These are phyloP conservation scores for Hippophae tibetana DNA, from an alignment of 306 rosid species.

Conservation along the genomic window DNA sequence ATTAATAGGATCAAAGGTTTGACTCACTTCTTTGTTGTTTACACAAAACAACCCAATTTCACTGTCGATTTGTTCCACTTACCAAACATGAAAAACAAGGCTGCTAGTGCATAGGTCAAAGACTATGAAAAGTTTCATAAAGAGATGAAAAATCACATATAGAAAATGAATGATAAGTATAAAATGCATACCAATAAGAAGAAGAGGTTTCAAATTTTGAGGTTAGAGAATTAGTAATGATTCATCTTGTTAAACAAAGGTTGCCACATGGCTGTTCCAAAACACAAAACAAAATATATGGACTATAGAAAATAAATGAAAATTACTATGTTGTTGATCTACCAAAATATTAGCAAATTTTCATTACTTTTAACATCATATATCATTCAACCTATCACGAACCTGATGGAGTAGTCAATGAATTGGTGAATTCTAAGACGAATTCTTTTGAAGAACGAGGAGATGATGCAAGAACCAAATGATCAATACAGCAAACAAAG, in stretches of 20 bases:
- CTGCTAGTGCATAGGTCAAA: neutral
- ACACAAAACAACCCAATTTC: neutral
- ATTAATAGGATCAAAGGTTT: neutral
- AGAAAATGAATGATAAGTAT: neutral
- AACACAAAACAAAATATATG: neutral
- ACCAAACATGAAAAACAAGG: neutral
- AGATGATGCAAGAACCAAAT: neutral
- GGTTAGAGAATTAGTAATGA: neutral
- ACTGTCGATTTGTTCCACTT: no score
- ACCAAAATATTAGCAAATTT: neutral
- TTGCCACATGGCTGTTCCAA: neutral
- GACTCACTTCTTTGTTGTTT: neutral
- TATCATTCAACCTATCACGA: neutral
- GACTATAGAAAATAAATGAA: neutral
- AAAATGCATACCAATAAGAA: neutral
- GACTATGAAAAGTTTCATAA: no score
- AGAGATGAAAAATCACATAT: fast-evolving
- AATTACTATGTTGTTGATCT: neutral
- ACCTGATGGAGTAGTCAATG: neutral
- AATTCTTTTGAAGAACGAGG: neutral
- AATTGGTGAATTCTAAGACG: neutral
- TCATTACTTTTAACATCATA: neutral
- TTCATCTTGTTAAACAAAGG: neutral
- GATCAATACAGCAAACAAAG: no score
- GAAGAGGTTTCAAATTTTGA: neutral